phyloP scores from a whole-genome alignment of 805 yeast genomes.

The Blastobotrys muscicola region DNA sequence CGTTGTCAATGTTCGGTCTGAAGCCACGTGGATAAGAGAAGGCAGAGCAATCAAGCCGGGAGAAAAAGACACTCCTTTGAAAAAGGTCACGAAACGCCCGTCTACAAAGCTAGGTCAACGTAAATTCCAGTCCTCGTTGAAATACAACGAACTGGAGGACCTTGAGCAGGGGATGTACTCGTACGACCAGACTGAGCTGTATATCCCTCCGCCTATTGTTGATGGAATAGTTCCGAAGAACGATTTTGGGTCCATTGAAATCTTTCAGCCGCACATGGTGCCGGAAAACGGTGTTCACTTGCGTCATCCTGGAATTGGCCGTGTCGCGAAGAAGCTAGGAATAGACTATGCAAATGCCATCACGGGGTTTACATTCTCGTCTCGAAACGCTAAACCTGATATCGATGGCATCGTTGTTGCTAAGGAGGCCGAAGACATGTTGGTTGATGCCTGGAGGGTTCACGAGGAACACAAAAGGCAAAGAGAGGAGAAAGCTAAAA shows the following conservation, averaged over 20 bases:
- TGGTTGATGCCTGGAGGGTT: constrained; percentile 5
- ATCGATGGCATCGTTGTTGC: constrained; percentile 62
- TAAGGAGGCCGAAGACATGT: constrained; percentile 30
- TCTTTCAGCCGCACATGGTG: constrained; percentile 61
- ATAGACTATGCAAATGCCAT: constrained; percentile 69
- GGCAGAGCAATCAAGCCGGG: constrained; percentile 74
- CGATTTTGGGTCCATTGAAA: constrained; percentile 66
- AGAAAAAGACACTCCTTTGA: constrained; percentile 37
- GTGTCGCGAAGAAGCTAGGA: constrained; percentile 51
- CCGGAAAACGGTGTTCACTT: constrained; percentile 60
- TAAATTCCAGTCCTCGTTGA: constrained; percentile 12
- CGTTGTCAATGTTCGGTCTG: constrained; percentile 55
- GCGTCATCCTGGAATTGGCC: constrained; percentile 41
- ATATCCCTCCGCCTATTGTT: constrained; percentile 46
- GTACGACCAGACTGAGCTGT: constrained; percentile 58
- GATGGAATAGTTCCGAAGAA: constrained; percentile 60
- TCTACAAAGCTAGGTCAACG: constrained; percentile 17
- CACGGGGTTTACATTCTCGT: constrained; percentile 59
- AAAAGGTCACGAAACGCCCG: constrained; percentile 13
- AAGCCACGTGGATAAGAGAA: constrained; percentile 76
- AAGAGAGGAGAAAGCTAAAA: not conserved
- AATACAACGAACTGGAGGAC: constrained; percentile 9
- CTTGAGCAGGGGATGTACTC: constrained; percentile 50
- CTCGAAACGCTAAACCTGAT: constrained; percentile 43
- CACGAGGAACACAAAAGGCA: not conserved